Percentiles rank a stretch among this genome's conserved stretches.
phyloP scores from a whole-genome alignment of 2,329 filamentous ascomycete genomes.

The Cladobotryum protrusum region DNA sequence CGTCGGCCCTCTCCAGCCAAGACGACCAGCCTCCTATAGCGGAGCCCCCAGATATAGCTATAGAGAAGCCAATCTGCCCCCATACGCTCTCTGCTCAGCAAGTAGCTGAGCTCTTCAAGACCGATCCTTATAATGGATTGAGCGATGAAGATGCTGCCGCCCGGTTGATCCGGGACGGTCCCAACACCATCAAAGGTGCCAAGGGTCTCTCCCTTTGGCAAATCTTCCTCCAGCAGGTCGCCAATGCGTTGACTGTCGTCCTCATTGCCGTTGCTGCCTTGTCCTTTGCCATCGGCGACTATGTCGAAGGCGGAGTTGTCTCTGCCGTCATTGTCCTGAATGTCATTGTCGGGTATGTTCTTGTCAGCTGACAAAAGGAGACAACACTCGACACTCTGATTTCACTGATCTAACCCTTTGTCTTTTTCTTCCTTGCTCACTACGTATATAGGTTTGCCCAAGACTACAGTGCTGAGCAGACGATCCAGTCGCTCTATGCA shows the following conservation, averaged over 20 bases:
- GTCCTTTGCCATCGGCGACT: constrained; percentile 60
- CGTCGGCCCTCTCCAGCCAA: constrained; percentile 27
- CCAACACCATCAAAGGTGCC: constrained; percentile 65
- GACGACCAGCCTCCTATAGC: constrained; percentile 37
- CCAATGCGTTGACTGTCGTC: constrained; percentile 69
- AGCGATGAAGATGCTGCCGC: constrained; percentile 54
- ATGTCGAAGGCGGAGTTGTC: constrained; percentile 57
- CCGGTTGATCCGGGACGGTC: constrained; percentile 60
- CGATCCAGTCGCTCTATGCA: constrained; percentile 54
- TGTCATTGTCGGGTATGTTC: constrained; percentile 55
- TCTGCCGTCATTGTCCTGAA: constrained; percentile 61
- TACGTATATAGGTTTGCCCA: constrained; percentile 43
- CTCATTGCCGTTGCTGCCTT: constrained; percentile 69
- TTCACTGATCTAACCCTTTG: too few species aligned
- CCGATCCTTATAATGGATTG: constrained; percentile 53
- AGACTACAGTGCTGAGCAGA: constrained; percentile 56
- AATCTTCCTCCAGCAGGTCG: constrained; percentile 70
- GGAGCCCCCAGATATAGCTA: constrained; percentile 29
- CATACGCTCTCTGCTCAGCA: constrained; percentile 31
- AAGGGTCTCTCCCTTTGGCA: constrained; percentile 67
- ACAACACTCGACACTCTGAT: too few species aligned
- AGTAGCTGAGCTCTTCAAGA: constrained; percentile 34
- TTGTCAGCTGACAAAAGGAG: constrained; percentile 5
- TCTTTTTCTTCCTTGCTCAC: constrained; percentile 5
- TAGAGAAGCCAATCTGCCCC: constrained; percentile 30